A percentile compares a stretch with the other conserved stretches of the same genome.
These are phyloP conservation scores for Pneumocystis jirovecii DNA, from an alignment of 1,139 yeast species.

Conservation along the genomic window DNA sequence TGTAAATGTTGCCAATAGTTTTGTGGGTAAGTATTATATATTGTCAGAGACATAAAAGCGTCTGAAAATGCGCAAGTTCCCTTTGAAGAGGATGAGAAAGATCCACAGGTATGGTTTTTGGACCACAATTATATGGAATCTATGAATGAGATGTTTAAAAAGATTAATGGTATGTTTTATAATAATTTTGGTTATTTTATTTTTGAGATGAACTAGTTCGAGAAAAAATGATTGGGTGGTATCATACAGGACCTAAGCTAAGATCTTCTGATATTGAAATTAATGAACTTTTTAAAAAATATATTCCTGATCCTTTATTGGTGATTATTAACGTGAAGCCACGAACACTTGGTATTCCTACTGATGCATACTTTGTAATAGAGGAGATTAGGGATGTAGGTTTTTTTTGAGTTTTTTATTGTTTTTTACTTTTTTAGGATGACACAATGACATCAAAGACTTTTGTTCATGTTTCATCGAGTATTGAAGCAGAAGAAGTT, in stretches of 20 bases:
- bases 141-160: conserved; percentile 96
- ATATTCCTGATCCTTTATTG: conserved; percentile 67
- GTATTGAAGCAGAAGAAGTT: conserved; percentile 95
- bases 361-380: conserved; percentile 86
- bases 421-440: conserved; percentile 5
- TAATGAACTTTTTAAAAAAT: conserved; percentile 75
- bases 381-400: conserved; percentile 84
- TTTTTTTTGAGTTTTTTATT: conserved; percentile 6
- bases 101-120: conserved; percentile 89
- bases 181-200: not conserved
- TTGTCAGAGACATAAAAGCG: conserved; percentile 13
- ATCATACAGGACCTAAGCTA: conserved; percentile 92
- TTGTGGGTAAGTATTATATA: conserved; percentile 20
- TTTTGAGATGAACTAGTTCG: conserved; percentile 30
- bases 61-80: conserved; percentile 49
- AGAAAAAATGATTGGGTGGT: conserved; percentile 95
- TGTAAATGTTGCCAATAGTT: conserved; percentile 35
- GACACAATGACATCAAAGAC: conserved; percentile 92
- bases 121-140: conserved; percentile 93
- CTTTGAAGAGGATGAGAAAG: conserved; percentile 89
- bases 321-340: conserved; percentile 88
- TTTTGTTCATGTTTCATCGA: conserved; percentile 81
- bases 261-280: conserved; percentile 78
- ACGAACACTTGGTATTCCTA: conserved; percentile 67
- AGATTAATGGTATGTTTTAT: conserved; percentile 47